Conservation (phyloP, 78 protist species). For the Dictyostelium firmibasis region DNA sequence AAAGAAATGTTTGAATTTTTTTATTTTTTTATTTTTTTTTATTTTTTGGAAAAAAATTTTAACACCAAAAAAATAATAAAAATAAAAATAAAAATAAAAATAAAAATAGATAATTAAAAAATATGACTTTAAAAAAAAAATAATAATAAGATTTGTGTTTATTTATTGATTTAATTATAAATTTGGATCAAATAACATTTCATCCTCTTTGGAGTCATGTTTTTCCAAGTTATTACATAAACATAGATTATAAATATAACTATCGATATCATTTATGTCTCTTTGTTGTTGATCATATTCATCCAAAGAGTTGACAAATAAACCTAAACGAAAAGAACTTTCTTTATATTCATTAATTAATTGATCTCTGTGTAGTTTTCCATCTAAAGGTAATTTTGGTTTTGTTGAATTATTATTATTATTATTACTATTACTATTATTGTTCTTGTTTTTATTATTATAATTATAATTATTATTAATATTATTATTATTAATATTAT, state of each 20-base stretch:
- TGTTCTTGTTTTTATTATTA: not conserved
- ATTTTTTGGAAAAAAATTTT: too few species aligned
- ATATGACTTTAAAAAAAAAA: too few species aligned
- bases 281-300: slow-evolving; percentile 27
- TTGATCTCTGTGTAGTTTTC: not conserved
- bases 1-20: not conserved
- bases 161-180: too few species aligned
- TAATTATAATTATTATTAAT: not conserved
- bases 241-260: not conserved
- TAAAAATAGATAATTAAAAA: too few species aligned
- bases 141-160: not conserved
- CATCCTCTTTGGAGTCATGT: not conserved
- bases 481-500: not conserved
- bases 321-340: not conserved
- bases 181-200: not conserved
- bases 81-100: too few species aligned
- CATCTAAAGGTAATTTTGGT: not conserved
- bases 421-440: not conserved
- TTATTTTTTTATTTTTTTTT: too few species aligned
- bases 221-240: not conserved
- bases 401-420: not conserved
- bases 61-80: too few species aligned
- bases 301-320: slow-evolving; percentile 35
- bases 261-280: not conserved
- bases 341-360: slow-evolving; percentile 2